phyloP scores from a whole-genome alignment of 2,329 filamentous ascomycete species.

The Aspergillus thermomutatus region DNA sequence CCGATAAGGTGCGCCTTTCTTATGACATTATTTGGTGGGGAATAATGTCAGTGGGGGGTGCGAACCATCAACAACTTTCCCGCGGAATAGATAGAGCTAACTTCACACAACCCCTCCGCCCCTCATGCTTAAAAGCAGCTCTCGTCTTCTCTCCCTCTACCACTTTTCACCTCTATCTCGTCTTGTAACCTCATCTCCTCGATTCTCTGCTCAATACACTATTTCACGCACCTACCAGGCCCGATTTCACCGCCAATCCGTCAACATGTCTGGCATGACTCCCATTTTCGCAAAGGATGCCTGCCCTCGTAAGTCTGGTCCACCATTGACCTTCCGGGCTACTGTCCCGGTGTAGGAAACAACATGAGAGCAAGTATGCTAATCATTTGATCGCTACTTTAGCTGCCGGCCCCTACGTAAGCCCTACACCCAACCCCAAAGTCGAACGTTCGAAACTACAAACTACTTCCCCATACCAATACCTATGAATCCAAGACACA shows the following conservation, averaged over 20 bases:
- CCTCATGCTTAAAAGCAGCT: slow-evolving; percentile 23
- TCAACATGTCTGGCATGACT: slow-evolving; percentile 39
- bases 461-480: neutral
- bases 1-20: neutral
- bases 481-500: neutral
- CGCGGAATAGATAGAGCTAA: slow-evolving; percentile 15
- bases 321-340: neutral
- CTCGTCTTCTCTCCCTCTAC: slow-evolving; percentile 19
- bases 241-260: slow-evolving; percentile 12
- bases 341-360: neutral
- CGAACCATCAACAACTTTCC: slow-evolving; percentile 12
- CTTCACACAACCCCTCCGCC: slow-evolving; percentile 7
- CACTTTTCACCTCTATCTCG: slow-evolving; percentile 3
- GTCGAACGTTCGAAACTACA: neutral
- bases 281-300: slow-evolving; percentile 41
- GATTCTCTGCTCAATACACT: slow-evolving; percentile 10
- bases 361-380: neutral
- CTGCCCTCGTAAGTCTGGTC: slow-evolving; percentile 41
- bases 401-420: slow-evolving; percentile 45
- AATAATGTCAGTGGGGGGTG: neutral
- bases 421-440: slow-evolving; percentile 14
- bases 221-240: slow-evolving; percentile 5
- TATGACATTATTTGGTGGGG: neutral
- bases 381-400: slow-evolving; percentile 5
- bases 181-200: slow-evolving; percentile 4